Base-by-base conservation (phyloP, 768 basidiomycete genomes). In the Flagelloscypha sp. region DNA sequence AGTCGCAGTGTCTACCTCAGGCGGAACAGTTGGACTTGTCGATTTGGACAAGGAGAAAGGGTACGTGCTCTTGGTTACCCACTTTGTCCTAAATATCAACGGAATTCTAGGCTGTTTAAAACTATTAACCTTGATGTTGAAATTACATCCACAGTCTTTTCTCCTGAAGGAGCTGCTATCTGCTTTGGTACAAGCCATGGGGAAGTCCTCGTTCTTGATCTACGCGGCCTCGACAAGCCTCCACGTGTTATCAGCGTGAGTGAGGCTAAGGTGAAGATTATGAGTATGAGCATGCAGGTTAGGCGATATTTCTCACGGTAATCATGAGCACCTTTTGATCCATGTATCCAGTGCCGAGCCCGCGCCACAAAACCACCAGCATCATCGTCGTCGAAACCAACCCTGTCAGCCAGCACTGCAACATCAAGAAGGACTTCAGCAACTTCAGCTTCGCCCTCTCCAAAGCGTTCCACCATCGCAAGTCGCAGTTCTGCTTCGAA, bases 1-100 rank as follows among this genome's bases (percentile, higher is more conserved):
- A 22, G 62, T 80, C 17, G 76, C 77, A 2, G 67, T 69, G 27
- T 73, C 69, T 1, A 77, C 68, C 27, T 59, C 67, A 9, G 60
- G 55, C 4, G 82, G 81, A 1, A 56, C 60, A 27, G 62, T 86
- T 8, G 63, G 56, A 3, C 62, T 85, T 6, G 56, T 85, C 32
- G 84, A 87, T 49, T 49, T 87, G 16, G 81, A 86, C 32, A 85
- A 84, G 52, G 81, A 84, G 39, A 76, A 76, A 46, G 70, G 72
- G 83, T 84, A 46, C 29, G 70, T 53, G 10, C 27, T 39, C 24
- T 13, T 36, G 4, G 15, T 1, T 28, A 13, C 6, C 7, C 11
- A 13, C 27, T 25, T 19, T 17, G 13, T 24, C 28, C 11, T 46
- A 24, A 31, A 39, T 7, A 18, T 36, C 16, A 21, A 28, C 5